Evolutionary conservation across 345 rosid genomes (phyloP), one percentile per base, ranked within the genome.

Genomic region (Brassica carinata): DNA sequence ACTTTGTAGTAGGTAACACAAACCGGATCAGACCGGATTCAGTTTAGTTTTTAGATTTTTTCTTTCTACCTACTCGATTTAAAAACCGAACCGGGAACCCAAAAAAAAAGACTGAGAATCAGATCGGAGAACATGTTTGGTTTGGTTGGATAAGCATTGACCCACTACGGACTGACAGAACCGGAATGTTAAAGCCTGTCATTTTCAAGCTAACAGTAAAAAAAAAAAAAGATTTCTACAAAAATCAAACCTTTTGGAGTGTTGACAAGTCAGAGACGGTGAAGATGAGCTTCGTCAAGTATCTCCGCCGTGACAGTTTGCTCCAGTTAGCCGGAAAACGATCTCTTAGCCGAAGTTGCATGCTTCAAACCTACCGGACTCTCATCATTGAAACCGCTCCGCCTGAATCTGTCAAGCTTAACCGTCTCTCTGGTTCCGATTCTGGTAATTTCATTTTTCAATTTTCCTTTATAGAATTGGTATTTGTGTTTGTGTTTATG

Each of bases 391-490:
- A 94, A 68, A 73, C 98, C 7, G 62, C 78, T 10, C 74, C 86
- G 3, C 86, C 93, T 23, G 91, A 91, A 77, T 85, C 87, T 6
- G 97, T 92, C 81, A 89, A 81, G 84, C 85, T 94, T 43, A 82
- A 69, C 62, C 86, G 90, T 73, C 83, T 89, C 70, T 77, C 91
- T 3, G 89, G 86, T 62, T 82, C 90, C 26, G 93, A 90, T 82
- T 86, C 91, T 19, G 98, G 97, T 93, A 84, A 29, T 4, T 36
- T 64, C 7, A 13, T 23, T 48, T 43, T 9, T 23, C 7, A 1
- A 1, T 43, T 27, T 11, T 7, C 15, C 3, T 18, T 69, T 36
- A 8, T 69, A 7, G 17, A 67, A 26, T 43, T 40, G 9, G 4
- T 55, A 45, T 14, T 17, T 48, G 17, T 13, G 51, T 9, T 14